Evolutionary conservation across 2,329 filamentous ascomycete genomes (phyloP).

Genomic region (Chrysosporium queenslandicum): DNA sequence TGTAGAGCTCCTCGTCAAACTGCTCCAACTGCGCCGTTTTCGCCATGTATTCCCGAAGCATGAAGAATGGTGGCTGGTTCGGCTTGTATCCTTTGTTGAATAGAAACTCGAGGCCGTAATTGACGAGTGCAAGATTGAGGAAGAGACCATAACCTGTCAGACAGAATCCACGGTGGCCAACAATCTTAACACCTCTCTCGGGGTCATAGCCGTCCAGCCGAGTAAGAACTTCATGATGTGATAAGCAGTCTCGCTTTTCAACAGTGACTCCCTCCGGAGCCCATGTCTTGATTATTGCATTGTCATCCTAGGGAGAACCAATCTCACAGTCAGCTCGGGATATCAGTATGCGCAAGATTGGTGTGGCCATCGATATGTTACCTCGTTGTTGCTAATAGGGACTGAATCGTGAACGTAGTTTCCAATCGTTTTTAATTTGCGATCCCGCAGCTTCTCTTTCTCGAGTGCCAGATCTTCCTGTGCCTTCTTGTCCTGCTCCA

Average conservation of each 20-base stretch:
- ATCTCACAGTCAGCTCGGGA: constrained; percentile 6
- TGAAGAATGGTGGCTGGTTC: constrained; percentile 83
- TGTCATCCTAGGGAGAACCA: constrained; percentile 54
- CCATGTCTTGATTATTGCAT: constrained; percentile 67
- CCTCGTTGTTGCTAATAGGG: constrained; percentile 71
- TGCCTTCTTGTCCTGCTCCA: constrained; percentile 74
- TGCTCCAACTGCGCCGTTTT: constrained; percentile 96
- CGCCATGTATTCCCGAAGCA: constrained; percentile 91
- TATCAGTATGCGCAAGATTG: neutral
- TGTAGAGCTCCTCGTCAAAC: constrained; percentile 97
- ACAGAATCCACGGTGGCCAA: constrained; percentile 91
- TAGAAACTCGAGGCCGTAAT: constrained; percentile 89
- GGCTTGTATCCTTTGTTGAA: constrained; percentile 69
- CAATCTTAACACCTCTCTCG: constrained; percentile 84
- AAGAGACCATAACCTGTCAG: constrained; percentile 81
- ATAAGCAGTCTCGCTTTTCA: constrained; percentile 68
- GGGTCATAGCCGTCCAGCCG: constrained; percentile 86
- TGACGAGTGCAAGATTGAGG: constrained; percentile 84
- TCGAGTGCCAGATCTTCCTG: constrained; percentile 62
- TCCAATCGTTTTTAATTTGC: constrained; percentile 74
- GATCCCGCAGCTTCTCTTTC: constrained; percentile 64
- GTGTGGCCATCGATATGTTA: constrained; percentile 24
- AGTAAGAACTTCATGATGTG: constrained; percentile 87
- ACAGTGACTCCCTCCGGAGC: constrained; percentile 62
- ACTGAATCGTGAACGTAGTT: constrained; percentile 88